Percentiles rank a stretch among this genome's conserved stretches.
These are phyloP conservation scores for Amoeboaphelidium protococcarum DNA, from an alignment of 371 early-diverging fungal genomes.

Conservation along the genomic window DNA sequence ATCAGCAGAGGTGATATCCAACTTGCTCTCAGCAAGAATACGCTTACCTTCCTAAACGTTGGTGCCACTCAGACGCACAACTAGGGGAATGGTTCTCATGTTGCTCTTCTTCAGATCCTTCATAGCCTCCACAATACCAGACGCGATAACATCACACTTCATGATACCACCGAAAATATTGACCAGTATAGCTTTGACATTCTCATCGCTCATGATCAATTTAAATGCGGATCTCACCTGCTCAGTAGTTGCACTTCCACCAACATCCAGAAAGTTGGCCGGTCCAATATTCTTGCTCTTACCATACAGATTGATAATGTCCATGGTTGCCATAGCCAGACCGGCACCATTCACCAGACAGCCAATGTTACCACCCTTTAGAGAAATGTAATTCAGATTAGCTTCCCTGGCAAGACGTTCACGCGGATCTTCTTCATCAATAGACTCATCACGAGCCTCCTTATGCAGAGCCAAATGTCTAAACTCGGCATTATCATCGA, in stretches of 20 bases:
- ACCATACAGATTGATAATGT: not conserved
- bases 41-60: slow-evolving; percentile 1
- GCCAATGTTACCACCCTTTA: not conserved
- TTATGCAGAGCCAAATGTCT: not conserved
- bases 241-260: not conserved
- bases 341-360: slow-evolving; percentile 1
- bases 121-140: not conserved
- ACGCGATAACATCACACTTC: not conserved
- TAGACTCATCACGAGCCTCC: not conserved
- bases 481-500: slow-evolving; percentile 1
- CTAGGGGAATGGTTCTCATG: not conserved
- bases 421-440: not conserved
- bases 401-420: not conserved
- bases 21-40: not conserved
- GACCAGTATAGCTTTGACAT: not conserved
- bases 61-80: slow-evolving; percentile 1
- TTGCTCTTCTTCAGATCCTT: not conserved
- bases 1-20: not conserved
- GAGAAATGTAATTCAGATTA: not conserved
- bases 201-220: not conserved
- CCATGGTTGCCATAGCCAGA: slow-evolving; percentile 1
- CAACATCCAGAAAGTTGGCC: slow-evolving; percentile 1
- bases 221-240: not conserved
- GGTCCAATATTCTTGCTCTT: no score
- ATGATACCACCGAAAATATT: slow-evolving; percentile 2